A percentile compares a stretch with the other conserved stretches of the same genome.
phyloP scores from a whole-genome alignment of 345 rosid genomes.

The Psidium friedrichsthalianum region DNA sequence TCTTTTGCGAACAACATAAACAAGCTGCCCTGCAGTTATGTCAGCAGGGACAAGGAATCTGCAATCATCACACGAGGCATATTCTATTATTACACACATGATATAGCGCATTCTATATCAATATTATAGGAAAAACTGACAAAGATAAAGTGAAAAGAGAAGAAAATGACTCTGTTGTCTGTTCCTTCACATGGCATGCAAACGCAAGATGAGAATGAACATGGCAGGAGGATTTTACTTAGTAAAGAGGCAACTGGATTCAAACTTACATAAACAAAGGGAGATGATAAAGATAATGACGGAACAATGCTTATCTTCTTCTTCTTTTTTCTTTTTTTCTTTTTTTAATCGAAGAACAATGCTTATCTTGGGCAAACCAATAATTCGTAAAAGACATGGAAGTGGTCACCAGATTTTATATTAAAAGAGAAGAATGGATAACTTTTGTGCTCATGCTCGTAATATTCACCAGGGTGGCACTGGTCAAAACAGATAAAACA shows the following conservation, averaged over 20 bases:
- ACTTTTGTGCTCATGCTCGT: neutral
- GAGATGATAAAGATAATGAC: neutral
- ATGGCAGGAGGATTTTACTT: neutral
- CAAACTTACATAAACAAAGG: neutral
- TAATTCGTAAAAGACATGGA: neutral
- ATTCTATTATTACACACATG: neutral
- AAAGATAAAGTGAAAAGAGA: neutral
- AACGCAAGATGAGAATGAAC: neutral
- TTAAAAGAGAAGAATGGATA: neutral
- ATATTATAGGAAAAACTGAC: neutral
- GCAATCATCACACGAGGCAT: neutral
- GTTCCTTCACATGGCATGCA: neutral
- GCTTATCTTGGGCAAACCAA: neutral
- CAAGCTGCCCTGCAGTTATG: constrained; percentile 64
- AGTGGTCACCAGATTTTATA: neutral
- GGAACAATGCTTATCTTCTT: neutral
- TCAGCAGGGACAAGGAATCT: constrained; percentile 78
- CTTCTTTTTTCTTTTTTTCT: too few species aligned
- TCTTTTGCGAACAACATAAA: constrained; percentile 71
- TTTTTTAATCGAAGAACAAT: neutral
- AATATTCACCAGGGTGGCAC: neutral
- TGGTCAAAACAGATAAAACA: neutral
- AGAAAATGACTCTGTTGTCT: neutral
- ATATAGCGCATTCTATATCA: neutral
- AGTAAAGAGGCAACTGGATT: neutral